These are phyloP conservation scores for Hyaloscypha variabilis DNA, from an alignment of 495 filamentous ascomycete species.

Conservation along the genomic window DNA sequence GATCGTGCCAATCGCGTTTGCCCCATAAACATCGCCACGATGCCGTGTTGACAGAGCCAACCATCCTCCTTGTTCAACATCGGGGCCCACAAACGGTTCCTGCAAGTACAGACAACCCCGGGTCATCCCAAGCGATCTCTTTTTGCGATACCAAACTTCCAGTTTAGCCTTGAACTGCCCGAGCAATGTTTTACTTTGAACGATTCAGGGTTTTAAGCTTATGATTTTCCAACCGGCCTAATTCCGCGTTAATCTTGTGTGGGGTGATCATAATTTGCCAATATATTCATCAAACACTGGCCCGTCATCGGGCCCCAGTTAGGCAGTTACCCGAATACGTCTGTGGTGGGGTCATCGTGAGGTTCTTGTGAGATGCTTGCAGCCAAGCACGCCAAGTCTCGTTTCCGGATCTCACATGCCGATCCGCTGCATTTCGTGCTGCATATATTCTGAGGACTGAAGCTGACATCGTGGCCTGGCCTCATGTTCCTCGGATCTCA, in stretches of 20 bases:
- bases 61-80: not conserved
- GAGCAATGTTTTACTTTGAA: not conserved
- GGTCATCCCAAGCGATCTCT: not conserved
- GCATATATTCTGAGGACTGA: not conserved
- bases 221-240: not conserved
- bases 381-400: not conserved
- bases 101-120: not conserved
- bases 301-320: not conserved
- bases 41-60: not conserved
- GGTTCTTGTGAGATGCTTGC: not conserved
- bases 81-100: not conserved
- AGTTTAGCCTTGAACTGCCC: not conserved
- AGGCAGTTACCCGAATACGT: not conserved
- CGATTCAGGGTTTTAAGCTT: not conserved
- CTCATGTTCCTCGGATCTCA: not conserved
- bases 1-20: not conserved
- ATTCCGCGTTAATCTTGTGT: not conserved
- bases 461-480: not conserved
- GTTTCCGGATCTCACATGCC: not conserved
- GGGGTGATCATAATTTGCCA: not conserved
- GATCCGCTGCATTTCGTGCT: not conserved
- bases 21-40: not conserved
- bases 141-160: not conserved
- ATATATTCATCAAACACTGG: not conserved
- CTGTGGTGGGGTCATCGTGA: not conserved